Percentiles rank a stretch among this genome's conserved stretches.
Conservation (phyloP, 2,329 filamentous ascomycete genomes). For the Chaetomiaceae sp. region DNA sequence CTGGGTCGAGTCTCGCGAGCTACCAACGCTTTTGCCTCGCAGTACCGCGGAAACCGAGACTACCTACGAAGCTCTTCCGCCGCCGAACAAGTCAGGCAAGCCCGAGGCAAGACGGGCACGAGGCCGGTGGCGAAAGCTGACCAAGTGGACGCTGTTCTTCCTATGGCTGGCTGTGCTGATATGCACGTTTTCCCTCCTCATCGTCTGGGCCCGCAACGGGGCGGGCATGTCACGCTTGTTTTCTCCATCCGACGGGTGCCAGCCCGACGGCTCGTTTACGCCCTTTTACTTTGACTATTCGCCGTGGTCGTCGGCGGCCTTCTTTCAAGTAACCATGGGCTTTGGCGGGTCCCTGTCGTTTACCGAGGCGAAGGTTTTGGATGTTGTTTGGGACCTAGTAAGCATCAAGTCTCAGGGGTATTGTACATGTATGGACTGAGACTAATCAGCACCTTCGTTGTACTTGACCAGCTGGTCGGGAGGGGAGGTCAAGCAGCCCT, state of each 20-base stretch:
- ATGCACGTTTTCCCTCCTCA: background rate
- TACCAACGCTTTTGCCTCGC: too few species aligned
- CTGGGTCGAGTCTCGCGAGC: too few species aligned
- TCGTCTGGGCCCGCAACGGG: background rate
- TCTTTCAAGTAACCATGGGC: background rate
- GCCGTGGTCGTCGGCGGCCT: background rate
- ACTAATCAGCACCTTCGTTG: background rate
- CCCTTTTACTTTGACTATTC: background rate
- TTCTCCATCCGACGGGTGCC: too few species aligned
- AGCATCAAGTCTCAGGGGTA: too few species aligned
- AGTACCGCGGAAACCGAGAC: too few species aligned
- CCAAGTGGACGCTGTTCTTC: background rate
- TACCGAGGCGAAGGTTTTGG: background rate
- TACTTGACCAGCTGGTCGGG: background rate
- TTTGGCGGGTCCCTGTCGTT: background rate
- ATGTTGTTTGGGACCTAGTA: background rate
- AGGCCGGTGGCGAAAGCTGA: background rate
- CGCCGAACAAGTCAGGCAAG: too few species aligned
- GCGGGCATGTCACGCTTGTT: too few species aligned
- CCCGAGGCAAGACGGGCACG: background rate
- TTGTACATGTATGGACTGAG: background rate
- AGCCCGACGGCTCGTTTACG: background rate
- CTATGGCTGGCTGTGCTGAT: background rate
- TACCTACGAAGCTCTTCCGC: too few species aligned
- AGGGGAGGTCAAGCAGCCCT: background rate